These are phyloP conservation scores for Alloteropsis semialata DNA, from an alignment of 176 grass and related monocot genomes.

Conservation along the genomic window DNA sequence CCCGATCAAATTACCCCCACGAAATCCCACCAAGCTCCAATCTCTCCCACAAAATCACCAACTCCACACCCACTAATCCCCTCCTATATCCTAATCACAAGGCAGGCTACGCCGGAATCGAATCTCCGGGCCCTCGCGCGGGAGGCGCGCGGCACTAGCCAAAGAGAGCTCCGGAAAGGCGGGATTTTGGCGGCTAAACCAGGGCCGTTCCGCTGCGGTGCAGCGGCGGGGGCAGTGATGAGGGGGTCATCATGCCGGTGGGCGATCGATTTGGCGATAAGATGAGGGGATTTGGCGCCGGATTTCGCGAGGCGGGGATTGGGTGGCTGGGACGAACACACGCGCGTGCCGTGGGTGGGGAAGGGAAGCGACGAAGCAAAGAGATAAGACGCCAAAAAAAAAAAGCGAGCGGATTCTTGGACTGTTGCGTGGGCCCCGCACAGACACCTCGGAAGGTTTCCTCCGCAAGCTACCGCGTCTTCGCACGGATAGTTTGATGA, in stretches of 20 bases:
- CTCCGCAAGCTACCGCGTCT: background rate
- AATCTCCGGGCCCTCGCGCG: background rate
- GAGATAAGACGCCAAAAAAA: constrained; percentile 44
- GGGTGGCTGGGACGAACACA: constrained; percentile 33
- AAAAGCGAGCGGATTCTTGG: background rate
- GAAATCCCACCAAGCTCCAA: background rate
- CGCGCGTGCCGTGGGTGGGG: background rate
- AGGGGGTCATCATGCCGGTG: background rate
- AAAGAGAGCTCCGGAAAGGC: background rate
- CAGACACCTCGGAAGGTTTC: background rate
- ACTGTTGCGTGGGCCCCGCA: background rate
- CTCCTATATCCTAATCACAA: background rate
- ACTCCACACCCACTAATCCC: no score
- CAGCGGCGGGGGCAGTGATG: background rate
- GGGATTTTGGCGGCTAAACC: constrained; percentile 2
- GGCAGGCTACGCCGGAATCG: background rate
- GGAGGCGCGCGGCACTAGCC: background rate
- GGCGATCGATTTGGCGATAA: constrained; percentile 36
- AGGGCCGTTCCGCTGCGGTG: background rate
- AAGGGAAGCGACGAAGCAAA: background rate
- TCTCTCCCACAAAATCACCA: background rate
- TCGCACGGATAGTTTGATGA: background rate
- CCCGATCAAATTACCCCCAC: constrained; percentile 22
- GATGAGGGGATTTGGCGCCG: constrained; percentile 27
- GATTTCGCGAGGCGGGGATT: constrained; percentile 32